Percentiles rank a stretch among this genome's conserved stretches.
phyloP scores from a whole-genome alignment of 2,329 filamentous ascomycete species.

The Pleurostoma richardsiae region DNA sequence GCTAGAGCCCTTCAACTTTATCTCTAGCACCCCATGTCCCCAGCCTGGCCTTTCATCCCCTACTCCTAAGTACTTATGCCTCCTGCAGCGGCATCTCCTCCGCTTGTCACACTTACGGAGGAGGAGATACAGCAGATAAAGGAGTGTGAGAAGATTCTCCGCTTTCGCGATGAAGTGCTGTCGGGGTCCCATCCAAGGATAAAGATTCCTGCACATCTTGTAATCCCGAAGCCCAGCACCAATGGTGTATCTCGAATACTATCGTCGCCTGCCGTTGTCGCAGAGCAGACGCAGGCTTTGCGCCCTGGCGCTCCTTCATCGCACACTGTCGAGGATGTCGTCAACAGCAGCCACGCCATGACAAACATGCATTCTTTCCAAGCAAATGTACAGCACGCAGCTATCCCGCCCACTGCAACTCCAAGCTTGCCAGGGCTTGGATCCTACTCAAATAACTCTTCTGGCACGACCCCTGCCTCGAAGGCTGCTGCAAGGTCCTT shows the following conservation, averaged over 20 bases:
- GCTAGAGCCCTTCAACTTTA: too few species aligned
- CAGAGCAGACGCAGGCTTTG: too few species aligned
- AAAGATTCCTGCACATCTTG: slow-evolving; percentile 44
- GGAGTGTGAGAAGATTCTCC: slow-evolving; percentile 76
- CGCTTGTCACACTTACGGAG: slow-evolving; percentile 24
- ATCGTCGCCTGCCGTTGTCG: slow-evolving; percentile 2
- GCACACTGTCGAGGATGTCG: background rate
- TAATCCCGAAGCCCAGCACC: slow-evolving; percentile 13
- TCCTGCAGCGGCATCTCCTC: slow-evolving; percentile 2
- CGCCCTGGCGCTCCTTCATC: too few species aligned
- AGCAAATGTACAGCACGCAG: slow-evolving; percentile 28
- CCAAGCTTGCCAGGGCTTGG: slow-evolving; percentile 11
- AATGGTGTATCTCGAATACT: slow-evolving; percentile 11
- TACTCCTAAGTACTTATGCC: slow-evolving; percentile 15
- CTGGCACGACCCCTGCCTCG: slow-evolving; percentile 13
- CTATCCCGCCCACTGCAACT: slow-evolving; percentile 12
- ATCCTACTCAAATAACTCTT: slow-evolving; percentile 2
- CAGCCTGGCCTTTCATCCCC: too few species aligned
- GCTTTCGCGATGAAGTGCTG: slow-evolving; percentile 74
- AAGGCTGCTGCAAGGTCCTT: slow-evolving; percentile 27
- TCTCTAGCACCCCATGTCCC: too few species aligned
- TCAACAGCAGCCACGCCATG: background rate
- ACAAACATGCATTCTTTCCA: slow-evolving; percentile 26
- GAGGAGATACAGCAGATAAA: slow-evolving; percentile 52
- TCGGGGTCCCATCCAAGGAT: slow-evolving; percentile 67